A percentile compares a stretch with the other conserved stretches of the same genome.
Conservation (phyloP, 176 grass and related monocot species). For the Metroxylon sagu region DNA sequence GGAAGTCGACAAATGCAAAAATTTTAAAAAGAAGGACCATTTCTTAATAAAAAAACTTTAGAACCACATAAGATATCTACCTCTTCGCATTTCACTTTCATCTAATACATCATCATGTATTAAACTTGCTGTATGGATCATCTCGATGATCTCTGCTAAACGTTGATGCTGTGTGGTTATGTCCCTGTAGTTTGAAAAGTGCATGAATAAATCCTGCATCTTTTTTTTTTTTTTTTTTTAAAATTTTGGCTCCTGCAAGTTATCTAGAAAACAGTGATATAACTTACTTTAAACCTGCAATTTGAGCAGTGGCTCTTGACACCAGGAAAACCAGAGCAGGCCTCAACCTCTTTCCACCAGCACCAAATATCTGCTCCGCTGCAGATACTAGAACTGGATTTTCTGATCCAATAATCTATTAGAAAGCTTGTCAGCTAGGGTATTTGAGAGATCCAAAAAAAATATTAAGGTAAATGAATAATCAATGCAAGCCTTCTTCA, state of each 20-base stretch:
- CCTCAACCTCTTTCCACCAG: slow-evolving; percentile 88
- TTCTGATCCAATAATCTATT: slow-evolving; percentile 90
- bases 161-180: slow-evolving; percentile 70
- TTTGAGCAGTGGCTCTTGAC: slow-evolving; percentile 74
- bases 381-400: slow-evolving; percentile 87
- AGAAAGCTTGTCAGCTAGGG: slow-evolving; percentile 9
- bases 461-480: no score
- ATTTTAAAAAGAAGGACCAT: no score
- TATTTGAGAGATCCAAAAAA: slow-evolving; percentile 15
- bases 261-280: slow-evolving; percentile 1
- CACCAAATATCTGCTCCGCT: slow-evolving; percentile 89
- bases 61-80: slow-evolving; percentile 18
- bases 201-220: slow-evolving; percentile 13
- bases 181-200: slow-evolving; percentile 41
- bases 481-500: no score
- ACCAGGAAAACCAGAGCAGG: slow-evolving; percentile 97
- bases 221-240: not conserved
- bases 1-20: no score
- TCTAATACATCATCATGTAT: slow-evolving; percentile 98
- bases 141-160: slow-evolving; percentile 95
- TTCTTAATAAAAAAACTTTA: not conserved
- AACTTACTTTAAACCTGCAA: slow-evolving; percentile 66
- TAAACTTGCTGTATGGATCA: slow-evolving; percentile 98
- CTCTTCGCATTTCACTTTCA: slow-evolving; percentile 89
- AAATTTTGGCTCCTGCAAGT: not conserved